phyloP scores from a whole-genome alignment of 139 green algal genomes.

The Spirogloea muscicola region DNA sequence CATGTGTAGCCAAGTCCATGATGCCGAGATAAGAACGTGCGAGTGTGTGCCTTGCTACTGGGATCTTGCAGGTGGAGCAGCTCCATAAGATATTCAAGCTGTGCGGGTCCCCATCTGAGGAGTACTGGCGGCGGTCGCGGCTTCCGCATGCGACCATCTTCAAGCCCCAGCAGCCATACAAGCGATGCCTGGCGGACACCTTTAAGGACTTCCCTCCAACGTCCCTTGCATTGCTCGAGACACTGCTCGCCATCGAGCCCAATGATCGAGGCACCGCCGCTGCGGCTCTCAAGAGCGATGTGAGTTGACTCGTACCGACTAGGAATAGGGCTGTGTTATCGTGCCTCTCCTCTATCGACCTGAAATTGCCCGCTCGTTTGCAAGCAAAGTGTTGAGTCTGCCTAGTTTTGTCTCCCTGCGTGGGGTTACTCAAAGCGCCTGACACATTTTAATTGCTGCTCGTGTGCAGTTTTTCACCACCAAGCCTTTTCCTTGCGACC shows the following conservation, averaged over 20 bases:
- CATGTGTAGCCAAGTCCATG: no score
- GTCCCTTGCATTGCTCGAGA: slow-evolving; percentile 36
- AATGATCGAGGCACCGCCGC: slow-evolving; percentile 31
- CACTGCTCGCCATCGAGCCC: slow-evolving; percentile 41
- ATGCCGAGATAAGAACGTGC: no score
- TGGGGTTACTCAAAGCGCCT: no score
- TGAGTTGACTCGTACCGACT: no score
- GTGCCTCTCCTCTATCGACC: no score
- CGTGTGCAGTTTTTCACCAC: slow-evolving; percentile 44
- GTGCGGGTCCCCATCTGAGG: slow-evolving; percentile 48
- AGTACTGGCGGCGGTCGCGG: slow-evolving; percentile 47
- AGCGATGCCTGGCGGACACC: slow-evolving; percentile 30
- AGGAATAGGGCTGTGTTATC: no score
- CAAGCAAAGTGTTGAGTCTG: no score
- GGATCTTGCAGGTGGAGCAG: slow-evolving; percentile 51
- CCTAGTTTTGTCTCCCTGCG: no score
- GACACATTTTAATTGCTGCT: no score
- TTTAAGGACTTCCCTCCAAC: slow-evolving; percentile 46
- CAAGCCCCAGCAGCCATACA: slow-evolving; percentile 48
- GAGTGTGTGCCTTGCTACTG: no score
- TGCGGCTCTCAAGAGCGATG: slow-evolving; percentile 29
- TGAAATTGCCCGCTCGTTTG: no score
- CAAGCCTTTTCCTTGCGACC: slow-evolving; percentile 38
- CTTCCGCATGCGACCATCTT: slow-evolving; percentile 52
- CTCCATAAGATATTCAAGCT: slow-evolving; percentile 56